Base-by-base conservation (phyloP, 2,329 filamentous ascomycete genomes). In the Alternaria infectoria region DNA sequence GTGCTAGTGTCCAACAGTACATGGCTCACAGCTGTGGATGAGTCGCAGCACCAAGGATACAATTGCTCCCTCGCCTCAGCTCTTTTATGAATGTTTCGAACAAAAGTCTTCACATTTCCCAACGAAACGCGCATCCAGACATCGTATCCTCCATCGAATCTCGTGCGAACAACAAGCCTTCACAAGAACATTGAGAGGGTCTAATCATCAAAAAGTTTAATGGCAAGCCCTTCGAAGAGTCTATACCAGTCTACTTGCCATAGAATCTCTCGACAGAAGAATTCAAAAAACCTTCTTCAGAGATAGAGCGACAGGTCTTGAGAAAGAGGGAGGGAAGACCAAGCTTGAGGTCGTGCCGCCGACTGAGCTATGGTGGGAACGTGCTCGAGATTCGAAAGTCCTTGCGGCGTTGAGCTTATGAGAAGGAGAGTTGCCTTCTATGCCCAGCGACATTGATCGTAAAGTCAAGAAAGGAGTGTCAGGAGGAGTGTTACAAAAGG, bases 261-360 rank as follows among this genome's bases (percentile, higher is more conserved):
- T 57, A 77, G 12, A 81, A 82, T 54, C 75, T 88, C 13, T 77
- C 77, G 3, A 65, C 81, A 64, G 77, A 83, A 1, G 59, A 71
- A 12, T 69, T 72, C 21, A 5, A 46, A 26, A 30, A 25, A 6
- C 59, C 71, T 4, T 47, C 70, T 80, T 40, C 77, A 81, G 86
- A 81, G 86, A 85, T 6, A 85, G 83, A 57, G 73, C 87, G 67
- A 88, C 86, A 0, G 87, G 87, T 0, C 60, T 88, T 64, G 79
- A 84, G 36, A 80, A 86, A 4, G 80, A 87, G 55, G 85, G 86
- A 3, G 87, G 89, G 75, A 88, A 86, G 68, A 89, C 89, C 59
- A 88, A 84, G 7, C 69, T 89, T 62, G 87, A 86, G 71, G 71
- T 89, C 17, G 84, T 87, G 13, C 80, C 77, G 28, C 66, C 88